These are phyloP conservation scores for Coemansia sp. DNA, from an alignment of 192 early-diverging fungal genomes.

Conservation along the genomic window DNA sequence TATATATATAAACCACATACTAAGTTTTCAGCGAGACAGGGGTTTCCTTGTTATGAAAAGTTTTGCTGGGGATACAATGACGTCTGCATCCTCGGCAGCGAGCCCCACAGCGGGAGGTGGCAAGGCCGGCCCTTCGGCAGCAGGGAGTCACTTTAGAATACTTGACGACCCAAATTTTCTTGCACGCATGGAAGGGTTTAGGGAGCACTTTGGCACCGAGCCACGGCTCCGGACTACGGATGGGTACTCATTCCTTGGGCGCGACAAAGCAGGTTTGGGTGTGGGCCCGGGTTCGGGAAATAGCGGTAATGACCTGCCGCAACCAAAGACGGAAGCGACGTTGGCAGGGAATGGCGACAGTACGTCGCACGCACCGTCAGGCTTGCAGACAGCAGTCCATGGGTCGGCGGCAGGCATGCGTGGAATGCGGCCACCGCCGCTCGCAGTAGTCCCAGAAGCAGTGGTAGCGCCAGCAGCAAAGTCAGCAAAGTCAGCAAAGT, in stretches of 20 bases:
- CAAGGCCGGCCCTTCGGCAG: background rate
- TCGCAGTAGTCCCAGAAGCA: constrained; percentile 6
- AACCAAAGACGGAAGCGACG: constrained; percentile 1
- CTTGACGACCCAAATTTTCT: constrained; percentile 31
- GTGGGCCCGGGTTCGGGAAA: background rate
- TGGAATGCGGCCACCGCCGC: background rate
- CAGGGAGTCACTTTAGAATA: constrained; percentile 14
- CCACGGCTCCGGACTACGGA: constrained; percentile 23
- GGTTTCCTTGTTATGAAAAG: no score
- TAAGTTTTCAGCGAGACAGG: no score
- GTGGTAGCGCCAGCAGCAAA: constrained; percentile 6
- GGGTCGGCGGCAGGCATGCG: background rate
- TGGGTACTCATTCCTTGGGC: constrained; percentile 47
- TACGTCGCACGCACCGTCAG: background rate
- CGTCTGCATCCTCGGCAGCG: constrained; percentile 4
- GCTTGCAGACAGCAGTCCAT: constrained; percentile 17
- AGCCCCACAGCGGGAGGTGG: constrained; percentile 7
- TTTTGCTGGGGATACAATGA: background rate
- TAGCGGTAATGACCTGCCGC: constrained; percentile 5
- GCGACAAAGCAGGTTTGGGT: constrained; percentile 10
- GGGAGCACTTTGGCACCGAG: constrained; percentile 45
- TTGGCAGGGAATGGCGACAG: background rate
- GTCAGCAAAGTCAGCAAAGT: constrained; percentile 4
- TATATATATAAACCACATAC: no score
- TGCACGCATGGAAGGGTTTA: constrained; percentile 29